Percentiles rank a stretch among this genome's conserved stretches.
Evolutionary conservation across 2,329 filamentous ascomycete genomes (phyloP).

Genomic region (Didymella arachidicola): DNA sequence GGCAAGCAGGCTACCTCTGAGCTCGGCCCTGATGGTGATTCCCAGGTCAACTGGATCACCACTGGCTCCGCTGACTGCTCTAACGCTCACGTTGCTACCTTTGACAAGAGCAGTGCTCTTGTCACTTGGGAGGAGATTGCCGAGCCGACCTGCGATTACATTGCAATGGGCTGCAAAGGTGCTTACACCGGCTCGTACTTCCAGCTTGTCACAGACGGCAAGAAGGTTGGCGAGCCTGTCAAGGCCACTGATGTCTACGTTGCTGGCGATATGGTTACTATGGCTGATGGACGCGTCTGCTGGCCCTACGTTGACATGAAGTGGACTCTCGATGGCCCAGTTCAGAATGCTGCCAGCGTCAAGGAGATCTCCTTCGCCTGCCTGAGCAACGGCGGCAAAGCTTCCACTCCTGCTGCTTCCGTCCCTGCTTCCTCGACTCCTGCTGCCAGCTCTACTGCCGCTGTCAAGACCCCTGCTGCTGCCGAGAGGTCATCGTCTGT

Average conservation of each 20-base stretch:
- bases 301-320: conserved; percentile 68
- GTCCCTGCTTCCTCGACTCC: conserved; percentile 21
- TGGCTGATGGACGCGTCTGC: conserved; percentile 66
- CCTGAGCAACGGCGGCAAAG: conserved; percentile 39
- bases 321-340: conserved; percentile 57
- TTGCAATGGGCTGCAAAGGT: conserved; percentile 68
- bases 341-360: conserved; percentile 43
- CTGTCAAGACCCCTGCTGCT: conserved; percentile 16
- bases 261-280: conserved; percentile 68
- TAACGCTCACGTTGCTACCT: conserved; percentile 66
- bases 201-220: conserved; percentile 64
- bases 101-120: conserved; percentile 61
- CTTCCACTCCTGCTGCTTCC: conserved; percentile 14
- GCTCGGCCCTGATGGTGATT: conserved; percentile 64
- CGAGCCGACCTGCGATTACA: conserved; percentile 61
- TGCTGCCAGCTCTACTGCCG: conserved; percentile 16
- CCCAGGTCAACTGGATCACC: conserved; percentile 68
- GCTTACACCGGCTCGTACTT: conserved; percentile 66
- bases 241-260: conserved; percentile 64
- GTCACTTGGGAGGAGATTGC: conserved; percentile 69
- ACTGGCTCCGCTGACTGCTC: conserved; percentile 61
- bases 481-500: conserved; percentile 12
- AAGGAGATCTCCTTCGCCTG: conserved; percentile 65
- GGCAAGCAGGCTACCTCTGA: conserved; percentile 62
- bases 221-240: conserved; percentile 61